A percentile compares a stretch with the other conserved stretches of the same genome.
These are phyloP conservation scores for Francoa sonchifolia DNA, from an alignment of 441 rosid genomes.

Conservation along the genomic window DNA sequence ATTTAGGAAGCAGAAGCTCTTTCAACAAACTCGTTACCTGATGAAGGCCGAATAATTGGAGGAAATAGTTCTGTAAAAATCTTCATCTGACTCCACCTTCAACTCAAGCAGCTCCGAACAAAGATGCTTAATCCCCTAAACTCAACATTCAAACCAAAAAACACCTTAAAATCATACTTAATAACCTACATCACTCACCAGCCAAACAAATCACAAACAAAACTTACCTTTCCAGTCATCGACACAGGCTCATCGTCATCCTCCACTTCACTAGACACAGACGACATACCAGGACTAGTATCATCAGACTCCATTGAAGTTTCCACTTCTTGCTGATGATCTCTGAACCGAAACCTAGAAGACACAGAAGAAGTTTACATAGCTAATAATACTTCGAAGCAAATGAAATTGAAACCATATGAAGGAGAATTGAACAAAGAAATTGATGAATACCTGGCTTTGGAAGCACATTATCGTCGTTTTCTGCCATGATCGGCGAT, in stretches of 20 bases:
- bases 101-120: constrained; percentile 49
- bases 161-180: background rate
- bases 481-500: too few species aligned
- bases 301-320: constrained; percentile 18
- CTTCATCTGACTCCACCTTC: constrained; percentile 48
- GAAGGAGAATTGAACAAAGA: too few species aligned
- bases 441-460: too few species aligned
- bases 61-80: constrained; percentile 34
- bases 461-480: too few species aligned
- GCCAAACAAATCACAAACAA: background rate
- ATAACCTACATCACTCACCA: too few species aligned
- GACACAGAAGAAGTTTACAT: constrained; percentile 32
- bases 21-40: constrained; percentile 22
- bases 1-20: background rate
- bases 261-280: constrained; percentile 21
- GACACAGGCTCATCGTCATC: constrained; percentile 35
- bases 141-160: too few species aligned
- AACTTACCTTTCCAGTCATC: constrained; percentile 42
- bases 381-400: constrained; percentile 1
- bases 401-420: too few species aligned
- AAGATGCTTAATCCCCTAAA: constrained; percentile 23
- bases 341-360: constrained; percentile 37
- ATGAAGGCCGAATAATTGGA: constrained; percentile 34
- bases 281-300: constrained; percentile 23
- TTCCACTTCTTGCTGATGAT: constrained; percentile 26